phyloP scores from a whole-genome alignment of 129 eudicot species.

The Oenanthe sinensis region DNA sequence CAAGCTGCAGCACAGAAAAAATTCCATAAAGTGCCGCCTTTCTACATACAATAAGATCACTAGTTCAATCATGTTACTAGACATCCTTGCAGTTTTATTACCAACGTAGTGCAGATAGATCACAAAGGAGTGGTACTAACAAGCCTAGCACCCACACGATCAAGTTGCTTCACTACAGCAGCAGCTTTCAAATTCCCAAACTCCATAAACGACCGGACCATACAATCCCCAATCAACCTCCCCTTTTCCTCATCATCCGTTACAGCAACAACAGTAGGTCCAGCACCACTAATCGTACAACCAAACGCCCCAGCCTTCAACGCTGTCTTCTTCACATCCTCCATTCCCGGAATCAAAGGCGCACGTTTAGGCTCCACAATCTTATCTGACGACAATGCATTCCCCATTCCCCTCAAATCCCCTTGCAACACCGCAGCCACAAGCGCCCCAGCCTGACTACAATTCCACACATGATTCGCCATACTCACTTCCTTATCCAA shows the following conservation, averaged over 20 bases:
- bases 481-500: conserved; percentile 51
- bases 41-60: neutral
- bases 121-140: conserved; percentile 44
- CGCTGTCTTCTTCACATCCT: conserved; percentile 64
- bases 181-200: conserved; percentile 59
- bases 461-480: conserved; percentile 73
- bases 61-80: neutral
- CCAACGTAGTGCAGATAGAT: neutral
- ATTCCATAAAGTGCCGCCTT: neutral
- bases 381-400: conserved; percentile 62
- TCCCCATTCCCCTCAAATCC: conserved; percentile 52
- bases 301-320: conserved; percentile 76
- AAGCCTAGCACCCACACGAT: conserved; percentile 75
- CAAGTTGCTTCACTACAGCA: conserved; percentile 57
- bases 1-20: neutral
- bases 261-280: conserved; percentile 85
- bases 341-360: conserved; percentile 83
- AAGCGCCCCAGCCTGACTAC: conserved; percentile 73
- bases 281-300: conserved; percentile 84
- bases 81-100: neutral
- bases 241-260: conserved; percentile 51
- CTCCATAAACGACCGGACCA: conserved; percentile 68
- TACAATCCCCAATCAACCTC: conserved; percentile 59
- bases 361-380: conserved; percentile 78
- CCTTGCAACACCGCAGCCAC: conserved; percentile 77